phyloP scores from a whole-genome alignment of 169 alveolate genomes.

The Plasmodium billcollinsi region DNA sequence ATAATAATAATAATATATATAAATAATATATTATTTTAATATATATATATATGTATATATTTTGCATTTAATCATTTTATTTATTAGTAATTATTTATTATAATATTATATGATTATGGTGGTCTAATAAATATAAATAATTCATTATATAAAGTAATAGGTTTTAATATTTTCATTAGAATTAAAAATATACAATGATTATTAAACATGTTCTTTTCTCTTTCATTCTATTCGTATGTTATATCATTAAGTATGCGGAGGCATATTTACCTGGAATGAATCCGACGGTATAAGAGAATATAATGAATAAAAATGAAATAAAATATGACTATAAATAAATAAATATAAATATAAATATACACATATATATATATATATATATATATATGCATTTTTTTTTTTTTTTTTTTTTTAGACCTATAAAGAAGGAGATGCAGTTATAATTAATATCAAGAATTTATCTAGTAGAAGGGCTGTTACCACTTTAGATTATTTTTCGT shows the following conservation, averaged over 20 bases:
- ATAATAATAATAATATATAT: too few relatives aligned
- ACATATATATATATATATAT: not conserved
- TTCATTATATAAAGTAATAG: too few relatives aligned
- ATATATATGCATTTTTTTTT: not conserved
- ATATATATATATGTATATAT: too few relatives aligned
- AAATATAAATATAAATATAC: too few relatives aligned
- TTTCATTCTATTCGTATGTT: not conserved
- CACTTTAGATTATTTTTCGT: slow-evolving; percentile 51
- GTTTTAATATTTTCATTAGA: not conserved
- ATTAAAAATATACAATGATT: not conserved
- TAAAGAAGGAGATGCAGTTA: slow-evolving; percentile 47
- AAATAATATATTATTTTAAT: too few relatives aligned
- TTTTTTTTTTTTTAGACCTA: slow-evolving; percentile 14
- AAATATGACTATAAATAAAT: not conserved
- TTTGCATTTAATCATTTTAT: too few relatives aligned
- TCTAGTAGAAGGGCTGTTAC: slow-evolving; percentile 71
- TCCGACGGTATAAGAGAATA: slow-evolving; percentile 30
- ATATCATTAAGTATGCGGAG: slow-evolving; percentile 22
- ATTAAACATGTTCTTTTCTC: not conserved
- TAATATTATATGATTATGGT: too few relatives aligned
- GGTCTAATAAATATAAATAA: too few relatives aligned
- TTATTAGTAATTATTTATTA: too few relatives aligned
- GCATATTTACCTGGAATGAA: slow-evolving; percentile 75
- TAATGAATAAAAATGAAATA: too few relatives aligned
- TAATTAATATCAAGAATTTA: slow-evolving; percentile 54